phyloP scores from a whole-genome alignment of 345 rosid genomes.

The Hibiscus trionum region DNA sequence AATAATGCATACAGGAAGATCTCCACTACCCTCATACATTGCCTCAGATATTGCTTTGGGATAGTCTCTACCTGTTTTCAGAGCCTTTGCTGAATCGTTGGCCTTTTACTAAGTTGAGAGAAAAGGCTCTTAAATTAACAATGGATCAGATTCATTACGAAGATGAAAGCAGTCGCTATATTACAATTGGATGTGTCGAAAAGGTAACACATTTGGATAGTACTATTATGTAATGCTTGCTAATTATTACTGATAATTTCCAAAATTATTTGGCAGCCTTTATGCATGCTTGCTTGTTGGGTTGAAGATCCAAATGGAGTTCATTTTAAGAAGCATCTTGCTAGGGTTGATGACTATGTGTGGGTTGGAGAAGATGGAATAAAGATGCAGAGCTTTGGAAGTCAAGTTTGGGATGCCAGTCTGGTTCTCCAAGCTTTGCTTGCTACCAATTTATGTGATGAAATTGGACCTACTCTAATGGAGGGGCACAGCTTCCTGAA shows the following conservation, averaged over 20 bases:
- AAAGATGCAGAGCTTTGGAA: slow-evolving; percentile 42
- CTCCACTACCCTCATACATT: slow-evolving; percentile 28
- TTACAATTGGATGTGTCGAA: slow-evolving; percentile 37
- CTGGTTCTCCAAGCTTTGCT: slow-evolving; percentile 24
- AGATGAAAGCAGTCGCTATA: slow-evolving; percentile 51
- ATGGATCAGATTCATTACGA: slow-evolving; percentile 52
- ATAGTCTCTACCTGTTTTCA: slow-evolving; percentile 33
- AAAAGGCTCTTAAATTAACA: slow-evolving; percentile 34
- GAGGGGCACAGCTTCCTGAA: slow-evolving; percentile 71
- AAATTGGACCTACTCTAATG: slow-evolving; percentile 45
- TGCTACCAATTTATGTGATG: slow-evolving; percentile 44
- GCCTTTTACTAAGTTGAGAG: slow-evolving; percentile 46
- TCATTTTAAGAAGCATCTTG: slow-evolving; percentile 12
- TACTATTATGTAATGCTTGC: too few species aligned
- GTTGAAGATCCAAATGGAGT: slow-evolving; percentile 55
- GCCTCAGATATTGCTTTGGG: slow-evolving; percentile 36
- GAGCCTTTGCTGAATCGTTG: slow-evolving; percentile 44
- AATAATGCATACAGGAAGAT: slow-evolving; percentile 28
- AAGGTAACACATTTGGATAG: too few species aligned
- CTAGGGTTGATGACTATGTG: slow-evolving; percentile 47
- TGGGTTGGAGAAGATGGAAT: slow-evolving; percentile 74
- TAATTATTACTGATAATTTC: too few species aligned
- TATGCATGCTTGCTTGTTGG: slow-evolving; percentile 65
- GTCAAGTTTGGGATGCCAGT: slow-evolving; percentile 59
- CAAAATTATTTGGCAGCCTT: too few species aligned